These are phyloP conservation scores for Caryopteris hybrid DNA, from an alignment of 305 asterid genomes.

Conservation along the genomic window DNA sequence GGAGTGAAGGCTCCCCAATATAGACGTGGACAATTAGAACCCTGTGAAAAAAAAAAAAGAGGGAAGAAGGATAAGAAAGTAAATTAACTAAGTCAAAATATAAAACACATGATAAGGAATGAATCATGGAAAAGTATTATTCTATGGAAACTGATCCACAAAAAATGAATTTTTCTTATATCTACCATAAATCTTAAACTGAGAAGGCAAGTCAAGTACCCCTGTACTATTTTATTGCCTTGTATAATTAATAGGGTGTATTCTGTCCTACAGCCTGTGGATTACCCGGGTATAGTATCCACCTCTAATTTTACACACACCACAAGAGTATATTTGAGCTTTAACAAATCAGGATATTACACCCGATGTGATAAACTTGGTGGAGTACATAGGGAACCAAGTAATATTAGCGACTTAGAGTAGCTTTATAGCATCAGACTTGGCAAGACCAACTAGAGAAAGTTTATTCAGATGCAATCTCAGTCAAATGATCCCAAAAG, in stretches of 20 bases:
- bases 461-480: not conserved
- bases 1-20: conserved; percentile 90
- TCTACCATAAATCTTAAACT: not conserved
- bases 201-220: not conserved
- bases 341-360: not conserved
- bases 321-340: too few relatives aligned
- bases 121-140: not conserved
- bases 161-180: not conserved
- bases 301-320: too few relatives aligned
- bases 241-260: not conserved
- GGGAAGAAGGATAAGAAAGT: not conserved
- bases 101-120: conserved; percentile 9
- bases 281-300: too few relatives aligned
- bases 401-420: not conserved
- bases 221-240: not conserved
- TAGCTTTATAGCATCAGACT: not conserved
- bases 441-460: not conserved
- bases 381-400: too few relatives aligned
- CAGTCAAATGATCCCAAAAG: not conserved
- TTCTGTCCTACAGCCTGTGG: not conserved
- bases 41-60: conserved; percentile 40
- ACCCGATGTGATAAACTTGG: too few relatives aligned
- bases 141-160: not conserved
- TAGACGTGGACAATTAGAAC: conserved; percentile 76
- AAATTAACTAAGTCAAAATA: conserved; percentile 8